phyloP scores from a whole-genome alignment of 2,329 filamentous ascomycete species.

The Aurifilum marmelostoma region DNA sequence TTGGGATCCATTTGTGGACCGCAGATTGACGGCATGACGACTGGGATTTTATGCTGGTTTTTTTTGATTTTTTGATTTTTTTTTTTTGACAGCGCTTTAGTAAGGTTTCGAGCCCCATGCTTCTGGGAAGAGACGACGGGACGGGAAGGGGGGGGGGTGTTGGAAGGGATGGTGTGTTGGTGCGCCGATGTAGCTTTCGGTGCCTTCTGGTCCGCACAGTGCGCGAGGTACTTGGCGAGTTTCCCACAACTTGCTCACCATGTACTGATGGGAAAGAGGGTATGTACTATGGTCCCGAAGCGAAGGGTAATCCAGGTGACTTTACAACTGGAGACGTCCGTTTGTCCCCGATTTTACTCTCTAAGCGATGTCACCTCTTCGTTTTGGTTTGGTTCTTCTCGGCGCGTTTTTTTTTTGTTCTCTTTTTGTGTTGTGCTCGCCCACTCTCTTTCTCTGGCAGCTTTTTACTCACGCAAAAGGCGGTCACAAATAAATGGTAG shows the following conservation, averaged over 20 bases:
- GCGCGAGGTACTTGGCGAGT: background rate
- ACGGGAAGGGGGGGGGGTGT: background rate
- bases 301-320: background rate
- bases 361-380: background rate
- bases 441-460: background rate
- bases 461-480: background rate
- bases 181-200: background rate
- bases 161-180: background rate
- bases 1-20: slow-evolving; percentile 1
- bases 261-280: background rate
- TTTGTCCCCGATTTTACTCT: background rate
- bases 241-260: background rate
- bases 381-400: too few relatives aligned
- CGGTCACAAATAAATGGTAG: background rate
- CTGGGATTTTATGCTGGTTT: background rate
- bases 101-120: background rate
- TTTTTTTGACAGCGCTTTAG: background rate
- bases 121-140: background rate
- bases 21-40: slow-evolving; percentile 10
- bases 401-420: background rate
- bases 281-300: background rate
- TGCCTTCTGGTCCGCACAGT: background rate
- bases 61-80: background rate
- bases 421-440: too few relatives aligned
- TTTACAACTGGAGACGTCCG: background rate